Base-by-base conservation (phyloP, 2,329 filamentous ascomycete genomes). In the Diaporthe capsici region DNA sequence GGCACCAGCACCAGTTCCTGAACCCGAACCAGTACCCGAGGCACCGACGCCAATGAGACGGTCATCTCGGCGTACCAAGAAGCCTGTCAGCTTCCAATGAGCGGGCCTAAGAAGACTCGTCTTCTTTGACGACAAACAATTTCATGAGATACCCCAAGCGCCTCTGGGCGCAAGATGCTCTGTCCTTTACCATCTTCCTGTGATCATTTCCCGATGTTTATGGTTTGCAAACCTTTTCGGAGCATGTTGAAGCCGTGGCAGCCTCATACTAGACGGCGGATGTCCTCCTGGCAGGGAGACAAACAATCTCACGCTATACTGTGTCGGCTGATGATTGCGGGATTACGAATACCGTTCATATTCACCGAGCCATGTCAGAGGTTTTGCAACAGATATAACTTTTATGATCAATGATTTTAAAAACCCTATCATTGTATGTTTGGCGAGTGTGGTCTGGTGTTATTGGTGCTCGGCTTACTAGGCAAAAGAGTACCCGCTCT, bases 151-250 rank as follows among this genome's bases (percentile, higher is more conserved):
- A 63, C 58, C 58, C 58, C 58, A 12, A 63, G 71, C 71, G 71
- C 71, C 71, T 22, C 42, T 73, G 47, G 71, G 71, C 71, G 71
- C 71, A 47, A 73, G 71, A 73, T 73, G 58, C 58, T 53, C 31
- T 22, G 47, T n/a, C 47, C 71, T 5, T 25, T 28, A 53, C 4
- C 20, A 53, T 28, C 13, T 20, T 2, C 34, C 28, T 65, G 47
- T 73, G 47, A 53, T 15, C 31, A 51, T 0, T 42, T 17, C 22
- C 25, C 4, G 0, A 22, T 53, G 28, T 31, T 22, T 31, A 25
- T 53, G 31, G 20, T 10, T 20, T 13, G 22, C 22, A 57, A 31
- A 5, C n/a, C 6, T 25, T 34, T 28, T 8, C n/a, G 39, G 15
- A 22, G n/a, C 12, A n/a, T 15, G 13, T 39, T 42, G 34, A 42